Evolutionary conservation across 352 stramenopile genomes (phyloP).

Genomic region (Poterioochromonas sp.): DNA sequence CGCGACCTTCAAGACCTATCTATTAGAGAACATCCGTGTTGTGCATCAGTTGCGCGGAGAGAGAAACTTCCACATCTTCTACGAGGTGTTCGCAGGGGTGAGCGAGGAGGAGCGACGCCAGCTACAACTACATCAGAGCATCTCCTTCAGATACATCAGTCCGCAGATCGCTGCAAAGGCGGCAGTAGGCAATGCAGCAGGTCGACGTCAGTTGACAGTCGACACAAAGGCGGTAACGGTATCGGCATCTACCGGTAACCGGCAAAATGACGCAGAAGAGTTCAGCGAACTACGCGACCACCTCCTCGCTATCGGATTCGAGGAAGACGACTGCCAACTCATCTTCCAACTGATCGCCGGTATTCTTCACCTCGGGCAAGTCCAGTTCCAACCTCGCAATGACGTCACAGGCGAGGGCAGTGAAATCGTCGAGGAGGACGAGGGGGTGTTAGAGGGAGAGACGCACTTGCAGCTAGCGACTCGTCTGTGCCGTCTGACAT

Average conservation of each 20-base stretch:
- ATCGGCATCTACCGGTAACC: too few relatives aligned
- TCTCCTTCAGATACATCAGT: neutral
- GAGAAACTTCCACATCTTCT: conserved; percentile 99
- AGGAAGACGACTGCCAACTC: neutral
- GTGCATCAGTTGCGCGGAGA: conserved; percentile 66
- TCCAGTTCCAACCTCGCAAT: conserved; percentile 75
- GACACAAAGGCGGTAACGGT: neutral
- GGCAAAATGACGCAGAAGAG: too few relatives aligned
- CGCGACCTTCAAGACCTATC: conserved; percentile 76
- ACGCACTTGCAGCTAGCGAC: too few relatives aligned
- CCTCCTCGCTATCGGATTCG: too few relatives aligned
- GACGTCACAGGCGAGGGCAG: neutral
- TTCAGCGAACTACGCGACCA: too few relatives aligned
- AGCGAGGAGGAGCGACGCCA: conserved; percentile 61
- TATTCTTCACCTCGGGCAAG: conserved; percentile 92
- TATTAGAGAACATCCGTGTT: conserved; percentile 89
- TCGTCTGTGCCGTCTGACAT: too few relatives aligned
- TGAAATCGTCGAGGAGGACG: neutral
- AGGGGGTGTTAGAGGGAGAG: neutral
- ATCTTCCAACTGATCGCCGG: conserved; percentile 90
- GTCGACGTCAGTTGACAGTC: neutral
- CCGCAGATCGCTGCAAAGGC: neutral
- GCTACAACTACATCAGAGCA: conserved; percentile 63
- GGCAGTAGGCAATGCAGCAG: neutral
- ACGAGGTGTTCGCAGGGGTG: conserved; percentile 65